Percentiles rank a stretch among this genome's conserved stretches.
These are phyloP conservation scores for Dalbergia cultrata DNA, from an alignment of 306 rosid species.

Conservation along the genomic window DNA sequence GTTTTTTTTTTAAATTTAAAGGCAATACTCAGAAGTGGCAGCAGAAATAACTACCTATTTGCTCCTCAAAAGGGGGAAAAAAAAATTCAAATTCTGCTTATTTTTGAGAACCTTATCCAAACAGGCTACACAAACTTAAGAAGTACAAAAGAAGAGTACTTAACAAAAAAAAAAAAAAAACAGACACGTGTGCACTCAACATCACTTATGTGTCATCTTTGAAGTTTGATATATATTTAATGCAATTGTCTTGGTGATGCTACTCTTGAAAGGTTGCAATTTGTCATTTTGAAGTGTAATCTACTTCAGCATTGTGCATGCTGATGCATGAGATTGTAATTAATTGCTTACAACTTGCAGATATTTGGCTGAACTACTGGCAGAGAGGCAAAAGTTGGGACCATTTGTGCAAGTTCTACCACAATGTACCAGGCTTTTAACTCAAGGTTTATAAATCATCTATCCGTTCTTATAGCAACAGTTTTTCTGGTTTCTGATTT, in stretches of 20 bases:
- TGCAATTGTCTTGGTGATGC: not conserved
- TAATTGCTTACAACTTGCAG: constrained; percentile 56
- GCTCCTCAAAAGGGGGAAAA: no score
- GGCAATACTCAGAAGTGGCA: no score
- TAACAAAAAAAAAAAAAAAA: not conserved
- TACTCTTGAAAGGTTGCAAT: not conserved
- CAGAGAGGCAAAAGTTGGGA: constrained; percentile 82
- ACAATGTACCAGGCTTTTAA: constrained; percentile 72
- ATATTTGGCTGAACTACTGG: constrained; percentile 77
- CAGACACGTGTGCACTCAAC: not conserved
- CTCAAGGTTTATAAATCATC: constrained; percentile 64
- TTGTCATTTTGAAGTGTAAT: constrained; percentile 3
- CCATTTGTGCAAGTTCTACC: constrained; percentile 90
- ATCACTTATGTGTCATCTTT: not conserved
- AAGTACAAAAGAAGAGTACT: not conserved
- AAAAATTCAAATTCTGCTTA: no score
- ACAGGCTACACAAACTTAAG: no score
- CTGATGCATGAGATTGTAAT: constrained; percentile 26
- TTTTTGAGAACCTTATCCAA: no score
- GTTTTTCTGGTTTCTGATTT: constrained; percentile 5
- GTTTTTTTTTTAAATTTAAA: no score
- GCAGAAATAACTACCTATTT: no score
- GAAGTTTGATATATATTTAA: not conserved
- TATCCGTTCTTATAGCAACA: constrained; percentile 5
- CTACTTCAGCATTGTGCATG: not conserved